Evolutionary conservation across 2,329 filamentous ascomycete genomes (phyloP), one percentile per base, ranked within the genome.

Genomic region (Mycosphaerella sp.): DNA sequence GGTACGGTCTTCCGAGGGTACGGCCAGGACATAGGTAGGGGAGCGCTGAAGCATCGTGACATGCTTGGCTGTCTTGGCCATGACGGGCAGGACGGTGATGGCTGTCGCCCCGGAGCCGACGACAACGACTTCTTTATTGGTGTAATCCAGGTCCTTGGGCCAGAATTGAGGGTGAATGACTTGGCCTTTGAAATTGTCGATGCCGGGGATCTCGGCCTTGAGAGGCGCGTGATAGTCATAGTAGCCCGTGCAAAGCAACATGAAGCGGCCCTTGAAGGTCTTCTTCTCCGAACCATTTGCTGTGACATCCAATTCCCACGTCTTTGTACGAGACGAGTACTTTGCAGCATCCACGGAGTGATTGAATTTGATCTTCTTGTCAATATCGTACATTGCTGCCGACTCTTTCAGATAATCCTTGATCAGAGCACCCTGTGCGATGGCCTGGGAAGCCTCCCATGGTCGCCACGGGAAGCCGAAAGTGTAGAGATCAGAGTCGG

Each of bases 21-120:
- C 53, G 17, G 66, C 61, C 39, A 69, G 54, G 46, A 69, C 55
- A 64, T 88, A 91, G 0, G 78, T 80, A 0, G 89, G 89, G 44
- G 83, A 89, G 53, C 89, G 82, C 71, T 95, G 89, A 2, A 95
- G 77, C 81, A 92, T 89, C 1, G 87, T 92, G 29, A 90, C 82
- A 11, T 80, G 78, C 4, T 71, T 72, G 4, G 86, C 87, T 39
- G 78, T 80, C 42, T 85, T 73, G 0, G 83, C 81, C 44, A 95
- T 71, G 45, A 77, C 80, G 0, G 89, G 89, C 2, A 95, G 69
- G 1, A 95, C 76, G 0, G 89, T 93, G 46, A 92, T 73, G 6
- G 88, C 85, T 0, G 89, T 95, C 2, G 89, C 89, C 6, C 89
- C 89, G 12, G 81, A 85, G 12, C 88, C 88, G 58, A 93, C 81